Evolutionary conservation across 2,329 filamentous ascomycete species (phyloP), one percentile per base, ranked within the genome.

Genomic region (Cladobotryum protrusum): DNA sequence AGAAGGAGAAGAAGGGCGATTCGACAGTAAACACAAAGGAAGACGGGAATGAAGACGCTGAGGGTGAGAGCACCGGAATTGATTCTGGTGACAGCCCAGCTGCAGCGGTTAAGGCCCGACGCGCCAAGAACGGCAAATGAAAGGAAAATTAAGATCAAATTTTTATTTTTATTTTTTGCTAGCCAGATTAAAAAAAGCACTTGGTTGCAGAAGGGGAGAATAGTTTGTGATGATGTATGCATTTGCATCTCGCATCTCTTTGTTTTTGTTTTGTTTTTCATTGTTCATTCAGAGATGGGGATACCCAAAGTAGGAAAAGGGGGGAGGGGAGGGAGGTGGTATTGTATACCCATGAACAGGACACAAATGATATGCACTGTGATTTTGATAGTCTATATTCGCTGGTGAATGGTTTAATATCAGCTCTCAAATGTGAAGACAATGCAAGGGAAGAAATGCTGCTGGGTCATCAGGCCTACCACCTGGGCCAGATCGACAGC

Each of bases 1-100:
- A 48, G 6, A 17, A 7, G 6, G 36, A 47, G 24, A 48, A 35
- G 34, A 33, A 45, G 17, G 52, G 50, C 5, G 57, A 54, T n/a
- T 43, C 29, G 39, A 36, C 33, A 18, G 33, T 39, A 18, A 33
- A 56, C 19, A 58, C 63, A 19, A 56, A 55, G 33, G 54, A 56
- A 15, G 53, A 46, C n/a, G 52, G 45, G 4, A 55, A 54, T 15
- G 46, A 42, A 12, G 57, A 60, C 15, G 52, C 50, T 9, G 56
- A 53, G 5, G 51, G 43, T 13, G 56, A 61, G 11, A 45, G 49
- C 24, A 29, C 39, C 45, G 20, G 35, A 13, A 14, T 35, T 36
- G 47, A 44, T 15, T 14, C 19, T 17, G 42, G 32, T 24, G 36
- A 47, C 5, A 19, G 18, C 5, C 14, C 48, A 17, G 49, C 47